A percentile compares a stretch with the other conserved stretches of the same genome.
phyloP scores from a whole-genome alignment of 768 basidiomycete genomes.

The Candolleomyces aberdarensis region DNA sequence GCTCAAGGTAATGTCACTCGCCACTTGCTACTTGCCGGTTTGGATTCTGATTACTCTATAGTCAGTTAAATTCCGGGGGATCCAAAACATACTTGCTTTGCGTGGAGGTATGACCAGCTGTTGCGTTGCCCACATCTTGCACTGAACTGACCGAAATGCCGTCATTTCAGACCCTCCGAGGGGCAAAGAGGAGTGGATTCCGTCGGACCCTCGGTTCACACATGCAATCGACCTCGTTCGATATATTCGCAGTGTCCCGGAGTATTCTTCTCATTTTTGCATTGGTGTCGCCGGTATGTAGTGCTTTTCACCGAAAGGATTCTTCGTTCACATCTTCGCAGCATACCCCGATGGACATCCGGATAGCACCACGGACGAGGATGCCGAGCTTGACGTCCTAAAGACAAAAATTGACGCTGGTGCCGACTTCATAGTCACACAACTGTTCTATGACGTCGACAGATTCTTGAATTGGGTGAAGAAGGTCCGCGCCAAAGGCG shows the following conservation, averaged over 20 bases:
- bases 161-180: conserved; percentile 75
- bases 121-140: not conserved
- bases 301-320: not conserved
- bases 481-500: conserved; percentile 71
- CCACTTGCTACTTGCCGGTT: not conserved
- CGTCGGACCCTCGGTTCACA: conserved; percentile 78
- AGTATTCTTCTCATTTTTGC: conserved; percentile 84
- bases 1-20: conserved; percentile 56
- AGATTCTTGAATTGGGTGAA: conserved; percentile 77
- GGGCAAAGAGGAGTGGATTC: conserved; percentile 91
- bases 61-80: conserved; percentile 78
- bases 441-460: conserved; percentile 96
- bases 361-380: conserved; percentile 55
- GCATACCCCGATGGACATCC: conserved; percentile 92
- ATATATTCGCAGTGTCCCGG: conserved; percentile 76
- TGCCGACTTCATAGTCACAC: conserved; percentile 94
- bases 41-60: conserved; percentile 19
- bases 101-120: conserved; percentile 66
- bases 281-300: conserved; percentile 86
- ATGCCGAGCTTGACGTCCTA: conserved; percentile 63
- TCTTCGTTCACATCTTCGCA: conserved; percentile 23
- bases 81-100: conserved; percentile 88
- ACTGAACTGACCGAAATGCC: not conserved
- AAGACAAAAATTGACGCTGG: conserved; percentile 91
- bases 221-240: conserved; percentile 88